Percentiles rank a stretch among this genome's conserved stretches.
These are phyloP conservation scores for Coprinellus micaceus DNA, from an alignment of 768 basidiomycete genomes.

Conservation along the genomic window DNA sequence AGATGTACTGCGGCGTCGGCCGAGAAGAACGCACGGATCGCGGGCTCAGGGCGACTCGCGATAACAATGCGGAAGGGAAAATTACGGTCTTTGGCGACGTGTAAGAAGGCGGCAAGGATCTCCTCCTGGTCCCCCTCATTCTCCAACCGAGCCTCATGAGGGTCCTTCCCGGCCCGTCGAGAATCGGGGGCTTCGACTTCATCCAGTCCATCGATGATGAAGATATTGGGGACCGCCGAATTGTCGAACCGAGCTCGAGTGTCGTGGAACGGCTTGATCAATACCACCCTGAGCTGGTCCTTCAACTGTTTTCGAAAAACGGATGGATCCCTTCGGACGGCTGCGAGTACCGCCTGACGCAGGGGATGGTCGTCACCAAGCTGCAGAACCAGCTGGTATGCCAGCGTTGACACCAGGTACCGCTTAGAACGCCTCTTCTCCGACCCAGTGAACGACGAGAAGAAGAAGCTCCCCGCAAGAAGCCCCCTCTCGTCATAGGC, in stretches of 20 bases:
- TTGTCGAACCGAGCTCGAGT: background rate
- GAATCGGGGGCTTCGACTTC: slow-evolving; percentile 15
- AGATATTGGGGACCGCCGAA: background rate
- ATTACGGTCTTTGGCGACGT: background rate
- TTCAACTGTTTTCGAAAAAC: background rate
- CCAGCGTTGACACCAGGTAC: background rate
- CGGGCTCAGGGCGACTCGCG: slow-evolving; percentile 6
- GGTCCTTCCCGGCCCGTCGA: background rate
- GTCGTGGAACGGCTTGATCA: slow-evolving; percentile 11
- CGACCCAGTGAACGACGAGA: background rate
- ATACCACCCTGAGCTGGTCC: slow-evolving; percentile 15
- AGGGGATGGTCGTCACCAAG: background rate
- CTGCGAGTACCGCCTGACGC: background rate
- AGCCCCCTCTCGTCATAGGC: background rate
- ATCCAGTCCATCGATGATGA: slow-evolving; percentile 27
- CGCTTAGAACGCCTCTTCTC: background rate
- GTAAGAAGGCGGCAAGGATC: slow-evolving; percentile 2
- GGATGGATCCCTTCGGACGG: background rate
- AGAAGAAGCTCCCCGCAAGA: slow-evolving; percentile 11
- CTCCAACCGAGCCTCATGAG: background rate
- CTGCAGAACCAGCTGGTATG: background rate
- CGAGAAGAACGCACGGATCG: background rate
- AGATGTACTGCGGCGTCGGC: background rate
- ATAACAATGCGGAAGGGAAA: slow-evolving; percentile 3
- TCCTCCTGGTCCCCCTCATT: background rate